Percentiles rank a stretch among this genome's conserved stretches.
These are phyloP conservation scores for Eleusine indica DNA, from an alignment of 176 grass and related monocot genomes.

Conservation along the genomic window DNA sequence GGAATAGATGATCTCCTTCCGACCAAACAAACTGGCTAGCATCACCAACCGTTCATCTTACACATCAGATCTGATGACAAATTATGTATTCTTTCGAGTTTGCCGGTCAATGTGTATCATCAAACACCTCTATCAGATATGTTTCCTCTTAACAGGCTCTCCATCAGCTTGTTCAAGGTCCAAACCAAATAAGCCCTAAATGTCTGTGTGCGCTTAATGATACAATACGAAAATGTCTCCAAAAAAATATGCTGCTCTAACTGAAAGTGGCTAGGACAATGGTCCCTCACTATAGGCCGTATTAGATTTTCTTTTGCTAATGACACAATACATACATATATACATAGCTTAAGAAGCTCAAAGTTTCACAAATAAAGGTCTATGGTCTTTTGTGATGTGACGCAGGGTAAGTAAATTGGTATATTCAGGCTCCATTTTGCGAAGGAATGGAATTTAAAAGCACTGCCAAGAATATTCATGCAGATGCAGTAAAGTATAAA, in stretches of 20 bases:
- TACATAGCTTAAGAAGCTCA: not conserved
- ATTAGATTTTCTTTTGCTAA: not conserved
- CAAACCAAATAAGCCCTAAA: not conserved
- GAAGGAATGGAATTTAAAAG: not conserved
- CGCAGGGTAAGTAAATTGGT: not conserved
- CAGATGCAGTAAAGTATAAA: not conserved
- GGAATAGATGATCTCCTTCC: conserved; percentile 16
- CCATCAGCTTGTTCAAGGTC: no score
- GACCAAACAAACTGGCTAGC: conserved; percentile 37
- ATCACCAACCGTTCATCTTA: conserved; percentile 40
- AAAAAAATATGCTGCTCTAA: conserved; percentile 15
- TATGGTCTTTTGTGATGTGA: not conserved
- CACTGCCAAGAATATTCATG: not conserved
- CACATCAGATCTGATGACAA: conserved; percentile 47
- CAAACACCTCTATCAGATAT: not conserved
- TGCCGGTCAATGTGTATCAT: conserved; percentile 38
- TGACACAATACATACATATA: not conserved
- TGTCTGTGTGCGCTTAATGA: conserved; percentile 34
- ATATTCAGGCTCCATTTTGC: not conserved
- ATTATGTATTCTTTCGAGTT: conserved; percentile 35
- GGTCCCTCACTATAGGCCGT: not conserved
- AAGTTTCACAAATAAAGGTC: not conserved
- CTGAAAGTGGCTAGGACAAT: conserved; percentile 3
- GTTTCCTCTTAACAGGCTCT: not conserved
- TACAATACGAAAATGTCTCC: conserved; percentile 24